Evolutionary conservation across 495 filamentous ascomycete genomes (phyloP).

Genomic region (Annulohypoxylon bovei): DNA sequence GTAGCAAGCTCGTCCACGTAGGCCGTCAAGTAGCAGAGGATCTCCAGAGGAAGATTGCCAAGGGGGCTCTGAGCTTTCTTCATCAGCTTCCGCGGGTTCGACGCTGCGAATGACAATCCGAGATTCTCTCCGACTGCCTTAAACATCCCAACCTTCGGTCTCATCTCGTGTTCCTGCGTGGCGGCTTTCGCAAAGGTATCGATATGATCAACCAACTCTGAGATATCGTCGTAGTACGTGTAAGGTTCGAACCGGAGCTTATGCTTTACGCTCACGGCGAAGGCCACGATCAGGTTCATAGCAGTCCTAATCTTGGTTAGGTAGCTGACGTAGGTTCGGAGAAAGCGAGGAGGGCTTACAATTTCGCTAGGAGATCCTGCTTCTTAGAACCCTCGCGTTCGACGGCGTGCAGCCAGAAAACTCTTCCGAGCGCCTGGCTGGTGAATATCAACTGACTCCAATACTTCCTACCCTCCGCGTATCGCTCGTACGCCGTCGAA

Average conservation of each 20-base stretch:
- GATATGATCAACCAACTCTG: constrained; percentile 66
- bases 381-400: constrained; percentile 71
- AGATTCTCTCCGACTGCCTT: constrained; percentile 74
- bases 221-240: constrained; percentile 75
- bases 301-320: constrained; percentile 62
- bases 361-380: constrained; percentile 75
- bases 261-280: constrained; percentile 80
- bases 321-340: not conserved
- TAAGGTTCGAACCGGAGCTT: constrained; percentile 90
- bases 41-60: constrained; percentile 81
- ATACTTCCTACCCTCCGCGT: constrained; percentile 77
- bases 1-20: constrained; percentile 67
- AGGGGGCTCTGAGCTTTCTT: constrained; percentile 70
- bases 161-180: constrained; percentile 60
- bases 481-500: constrained; percentile 87
- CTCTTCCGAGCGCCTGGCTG: constrained; percentile 76
- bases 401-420: constrained; percentile 79
- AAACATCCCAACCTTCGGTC: constrained; percentile 62
- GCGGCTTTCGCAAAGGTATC: constrained; percentile 77
- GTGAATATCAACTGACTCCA: constrained; percentile 79
- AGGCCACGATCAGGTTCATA: constrained; percentile 84
- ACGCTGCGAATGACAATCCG: constrained; percentile 73
- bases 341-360: constrained; percentile 27
- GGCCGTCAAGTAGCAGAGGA: constrained; percentile 74
- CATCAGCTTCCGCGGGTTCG: constrained; percentile 77